Base-by-base conservation (phyloP, 306 rosid species). In the Glycine soja region DNA sequence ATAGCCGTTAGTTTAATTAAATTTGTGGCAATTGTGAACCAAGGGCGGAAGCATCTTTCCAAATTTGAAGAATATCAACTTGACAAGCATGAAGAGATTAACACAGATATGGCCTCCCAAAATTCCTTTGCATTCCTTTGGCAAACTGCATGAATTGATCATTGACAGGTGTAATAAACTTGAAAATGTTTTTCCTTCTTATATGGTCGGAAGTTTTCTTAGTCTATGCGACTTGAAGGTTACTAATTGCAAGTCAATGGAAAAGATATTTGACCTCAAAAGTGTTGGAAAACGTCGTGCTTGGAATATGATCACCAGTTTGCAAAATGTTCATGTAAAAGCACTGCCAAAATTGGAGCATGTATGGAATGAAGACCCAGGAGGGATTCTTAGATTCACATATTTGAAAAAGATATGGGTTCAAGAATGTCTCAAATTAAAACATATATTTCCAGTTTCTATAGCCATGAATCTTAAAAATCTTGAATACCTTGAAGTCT, bases 391-490 rank as follows among this genome's bases (percentile, higher is more conserved):
- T 3, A 42, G 5, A 7, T 68, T 73, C 10, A 34, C 62, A 14
- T 43, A 11, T 9, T 18, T 84, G 24, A 66, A 32, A 7, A 10
- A 1, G 1, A 6, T 84, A 51, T 3, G 0, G 7, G 54, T 48
- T n/a, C 3, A 2, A 3, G 9, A 4, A 2, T 85, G 88, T 48
- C 7, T 2, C 4, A 1, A 4, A 2, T n/a, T 85, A 50, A 0
- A 36, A 46, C 40, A 73, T 72, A 15, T 85, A 19, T 81, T 85
- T 12, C 84, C 84, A 67, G 3, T n/a, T 53, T 64, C 59, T 7
- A 30, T 75, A 12, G 75, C 75, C 24, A 53, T 14, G 78, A n/a
- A 0, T 52, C 65, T 77, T 18, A 1, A 6, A 10, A 61, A 66
- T 0, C 66, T 61, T 9, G 68, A 79, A 36, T 3, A 2, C 16